These are phyloP conservation scores for Blastobotrys chiropterorum DNA, from an alignment of 805 yeast genomes.

Conservation along the genomic window DNA sequence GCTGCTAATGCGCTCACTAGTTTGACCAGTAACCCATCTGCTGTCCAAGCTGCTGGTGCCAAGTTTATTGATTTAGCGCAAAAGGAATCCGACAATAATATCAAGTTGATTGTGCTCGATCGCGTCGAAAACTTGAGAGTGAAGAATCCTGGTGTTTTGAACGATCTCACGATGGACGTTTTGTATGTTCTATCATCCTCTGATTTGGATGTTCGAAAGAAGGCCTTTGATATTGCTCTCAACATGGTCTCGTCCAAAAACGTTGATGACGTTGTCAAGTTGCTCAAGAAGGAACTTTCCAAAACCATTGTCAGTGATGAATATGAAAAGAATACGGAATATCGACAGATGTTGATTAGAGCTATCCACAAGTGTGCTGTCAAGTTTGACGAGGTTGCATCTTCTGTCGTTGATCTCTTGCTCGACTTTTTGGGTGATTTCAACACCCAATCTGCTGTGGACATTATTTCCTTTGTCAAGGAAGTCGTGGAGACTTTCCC, in stretches of 20 bases:
- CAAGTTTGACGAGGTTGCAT: slow-evolving; percentile 83
- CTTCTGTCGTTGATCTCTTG: slow-evolving; percentile 80
- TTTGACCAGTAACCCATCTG: slow-evolving; percentile 50
- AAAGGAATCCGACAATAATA: slow-evolving; percentile 91
- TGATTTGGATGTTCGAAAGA: slow-evolving; percentile 83
- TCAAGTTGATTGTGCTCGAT: slow-evolving; percentile 86
- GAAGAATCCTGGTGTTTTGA: slow-evolving; percentile 73
- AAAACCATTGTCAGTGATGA: slow-evolving; percentile 55
- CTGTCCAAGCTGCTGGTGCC: slow-evolving; percentile 71
- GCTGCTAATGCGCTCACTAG: slow-evolving; percentile 77
- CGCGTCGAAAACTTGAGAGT: slow-evolving; percentile 71
- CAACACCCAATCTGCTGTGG: slow-evolving; percentile 78
- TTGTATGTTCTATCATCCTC: slow-evolving; percentile 80
- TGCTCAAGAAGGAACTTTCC: slow-evolving; percentile 85
- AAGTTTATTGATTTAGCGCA: slow-evolving; percentile 84
- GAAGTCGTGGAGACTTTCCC: slow-evolving; percentile 93
- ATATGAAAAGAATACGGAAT: slow-evolving; percentile 78
- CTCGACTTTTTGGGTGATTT: slow-evolving; percentile 82
- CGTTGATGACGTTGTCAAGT: slow-evolving; percentile 87
- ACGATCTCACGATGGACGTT: slow-evolving; percentile 78
- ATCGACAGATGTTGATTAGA: slow-evolving; percentile 80
- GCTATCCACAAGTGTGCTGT: slow-evolving; percentile 88
- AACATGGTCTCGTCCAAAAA: slow-evolving; percentile 77
- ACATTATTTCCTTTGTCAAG: slow-evolving; percentile 84
- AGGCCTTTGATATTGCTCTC: slow-evolving; percentile 80